These are phyloP conservation scores for Acacia confusa DNA, from an alignment of 306 rosid species.

Conservation along the genomic window DNA sequence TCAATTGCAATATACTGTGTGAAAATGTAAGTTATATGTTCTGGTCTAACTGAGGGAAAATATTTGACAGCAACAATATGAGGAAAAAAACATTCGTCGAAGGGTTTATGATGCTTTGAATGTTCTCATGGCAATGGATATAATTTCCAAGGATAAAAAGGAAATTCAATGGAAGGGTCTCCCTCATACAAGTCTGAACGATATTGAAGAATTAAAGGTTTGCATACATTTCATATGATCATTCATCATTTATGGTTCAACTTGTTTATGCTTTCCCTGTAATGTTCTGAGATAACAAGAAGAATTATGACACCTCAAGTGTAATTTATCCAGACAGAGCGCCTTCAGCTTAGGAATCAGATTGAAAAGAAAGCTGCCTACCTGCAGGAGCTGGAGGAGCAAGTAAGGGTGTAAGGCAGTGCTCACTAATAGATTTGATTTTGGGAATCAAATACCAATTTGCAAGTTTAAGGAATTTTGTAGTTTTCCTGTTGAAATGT, in stretches of 20 bases:
- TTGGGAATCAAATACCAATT: conserved; percentile 11
- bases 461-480: conserved; percentile 10
- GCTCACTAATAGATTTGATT: conserved; percentile 20
- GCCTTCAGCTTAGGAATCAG: conserved; percentile 67
- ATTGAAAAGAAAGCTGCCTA: conserved; percentile 91
- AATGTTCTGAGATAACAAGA: background rate
- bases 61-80: conserved; percentile 85
- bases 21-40: conserved; percentile 7
- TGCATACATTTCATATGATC: conserved; percentile 24
- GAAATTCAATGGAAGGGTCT: conserved; percentile 99
- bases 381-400: conserved; percentile 93
- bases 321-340: conserved; percentile 66
- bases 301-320: conserved; percentile 25
- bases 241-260: background rate
- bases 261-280: background rate
- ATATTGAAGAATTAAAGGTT: conserved; percentile 93
- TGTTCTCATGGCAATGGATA: conserved; percentile 99
- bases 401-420: conserved; percentile 63
- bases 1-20: conserved; percentile 5
- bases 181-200: conserved; percentile 85
- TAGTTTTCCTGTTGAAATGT: conserved; percentile 11
- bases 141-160: conserved; percentile 94
- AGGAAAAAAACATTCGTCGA: conserved; percentile 89
- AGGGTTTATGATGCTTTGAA: conserved; percentile 97
- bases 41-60: conserved; percentile 27